Evolutionary conservation across 371 early-diverging fungal species (phyloP).

Genomic region (Haplosporangium sp.): DNA sequence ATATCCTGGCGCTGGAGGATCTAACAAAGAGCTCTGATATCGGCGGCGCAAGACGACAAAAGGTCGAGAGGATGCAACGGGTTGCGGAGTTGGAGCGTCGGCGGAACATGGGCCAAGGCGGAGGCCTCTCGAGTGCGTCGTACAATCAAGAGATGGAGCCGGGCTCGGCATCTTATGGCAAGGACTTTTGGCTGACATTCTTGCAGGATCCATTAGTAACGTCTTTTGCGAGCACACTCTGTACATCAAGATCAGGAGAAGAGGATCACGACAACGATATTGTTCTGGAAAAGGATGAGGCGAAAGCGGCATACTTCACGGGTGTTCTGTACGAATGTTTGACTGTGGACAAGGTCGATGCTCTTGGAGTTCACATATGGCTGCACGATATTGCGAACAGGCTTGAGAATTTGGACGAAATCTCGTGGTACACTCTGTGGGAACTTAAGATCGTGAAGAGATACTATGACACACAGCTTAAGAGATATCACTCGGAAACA

Average conservation of each 20-base stretch:
- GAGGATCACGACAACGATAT: neutral
- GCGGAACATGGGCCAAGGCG: neutral
- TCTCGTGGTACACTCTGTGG: conserved; percentile 39
- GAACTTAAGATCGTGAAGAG: conserved; percentile 33
- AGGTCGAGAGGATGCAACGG: conserved; percentile 7
- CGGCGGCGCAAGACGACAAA: conserved; percentile 18
- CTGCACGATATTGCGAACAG: conserved; percentile 39
- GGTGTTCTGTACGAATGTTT: conserved; percentile 46
- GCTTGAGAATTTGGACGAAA: conserved; percentile 33
- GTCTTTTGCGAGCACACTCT: conserved; percentile 54
- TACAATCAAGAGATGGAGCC: conserved; percentile 6
- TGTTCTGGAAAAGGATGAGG: conserved; percentile 14
- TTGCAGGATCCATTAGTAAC: conserved; percentile 56
- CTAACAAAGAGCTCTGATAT: neutral
- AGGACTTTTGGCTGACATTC: conserved; percentile 41
- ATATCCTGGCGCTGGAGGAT: conserved; percentile 20
- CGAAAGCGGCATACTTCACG: conserved; percentile 34
- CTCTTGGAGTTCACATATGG: conserved; percentile 43
- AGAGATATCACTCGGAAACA: conserved; percentile 5
- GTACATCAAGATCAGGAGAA: conserved; percentile 7
- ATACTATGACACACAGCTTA: conserved; percentile 39
- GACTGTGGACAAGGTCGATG: conserved; percentile 50
- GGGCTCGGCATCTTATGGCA: conserved; percentile 30
- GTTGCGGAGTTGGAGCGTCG: neutral
- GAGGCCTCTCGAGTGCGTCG: neutral